phyloP scores from a whole-genome alignment of 768 basidiomycete genomes.

The Leccinum longicurvipes region DNA sequence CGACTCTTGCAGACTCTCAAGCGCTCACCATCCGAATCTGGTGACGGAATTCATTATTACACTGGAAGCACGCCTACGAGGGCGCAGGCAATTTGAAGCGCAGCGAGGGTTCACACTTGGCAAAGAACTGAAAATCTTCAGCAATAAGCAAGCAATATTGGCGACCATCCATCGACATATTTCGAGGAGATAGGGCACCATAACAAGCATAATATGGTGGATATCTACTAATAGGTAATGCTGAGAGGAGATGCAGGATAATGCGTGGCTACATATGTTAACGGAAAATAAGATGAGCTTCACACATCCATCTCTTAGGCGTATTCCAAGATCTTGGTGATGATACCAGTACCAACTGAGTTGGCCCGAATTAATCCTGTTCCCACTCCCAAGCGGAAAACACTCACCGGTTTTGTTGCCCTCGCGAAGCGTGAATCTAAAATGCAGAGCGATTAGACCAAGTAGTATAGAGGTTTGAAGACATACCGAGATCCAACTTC shows the following conservation, averaged over 20 bases:
- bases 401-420: constrained; percentile 85
- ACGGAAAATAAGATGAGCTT: constrained; percentile 16
- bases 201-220: not conserved
- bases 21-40: not conserved
- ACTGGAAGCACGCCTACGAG: not conserved
- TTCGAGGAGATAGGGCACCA: not conserved
- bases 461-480: not conserved
- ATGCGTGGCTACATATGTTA: constrained; percentile 16
- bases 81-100: not conserved
- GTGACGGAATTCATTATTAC: not conserved
- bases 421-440: constrained; percentile 85
- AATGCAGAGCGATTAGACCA: not conserved
- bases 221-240: constrained; percentile 15
- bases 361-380: constrained; percentile 11
- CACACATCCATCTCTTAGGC: constrained; percentile 19
- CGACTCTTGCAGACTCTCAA: not conserved
- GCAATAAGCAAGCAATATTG: not conserved
- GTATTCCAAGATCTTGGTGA: constrained; percentile 74
- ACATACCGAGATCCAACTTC: constrained; percentile 81
- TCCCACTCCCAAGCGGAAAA: not conserved
- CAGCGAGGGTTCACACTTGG: not conserved
- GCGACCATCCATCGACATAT: too few relatives aligned
- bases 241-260: constrained; percentile 22
- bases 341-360: constrained; percentile 89
- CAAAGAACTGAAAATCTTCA: not conserved